Evolutionary conservation across 441 rosid species (phyloP).

Genomic region (Populus hybrid): DNA sequence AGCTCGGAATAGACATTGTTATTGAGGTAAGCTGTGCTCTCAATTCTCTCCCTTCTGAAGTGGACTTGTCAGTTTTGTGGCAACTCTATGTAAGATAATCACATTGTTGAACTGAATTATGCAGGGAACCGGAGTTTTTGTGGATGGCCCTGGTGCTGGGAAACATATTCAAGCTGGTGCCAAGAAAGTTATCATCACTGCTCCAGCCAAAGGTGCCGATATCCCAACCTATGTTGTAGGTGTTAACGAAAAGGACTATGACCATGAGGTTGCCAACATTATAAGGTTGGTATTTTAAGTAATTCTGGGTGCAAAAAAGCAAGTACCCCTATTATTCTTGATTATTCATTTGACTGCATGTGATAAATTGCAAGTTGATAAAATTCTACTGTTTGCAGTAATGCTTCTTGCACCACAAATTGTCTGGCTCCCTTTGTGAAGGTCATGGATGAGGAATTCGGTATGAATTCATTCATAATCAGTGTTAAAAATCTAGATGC

Average conservation of each 20-base stretch:
- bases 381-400: slow-evolving; percentile 40
- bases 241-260: slow-evolving; percentile 82
- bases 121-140: slow-evolving; percentile 95
- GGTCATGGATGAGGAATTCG: slow-evolving; percentile 85
- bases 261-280: slow-evolving; percentile 72
- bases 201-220: slow-evolving; percentile 98
- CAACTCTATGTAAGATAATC: not conserved
- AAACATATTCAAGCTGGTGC: slow-evolving; percentile 98
- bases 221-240: slow-evolving; percentile 95
- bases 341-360: not conserved
- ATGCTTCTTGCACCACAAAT: slow-evolving; percentile 98
- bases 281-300: slow-evolving; percentile 47
- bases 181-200: slow-evolving; percentile 87
- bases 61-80: not conserved
- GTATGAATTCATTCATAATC: slow-evolving; percentile 29
- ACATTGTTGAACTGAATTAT: not conserved
- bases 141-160: slow-evolving; percentile 92
- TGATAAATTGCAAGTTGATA: not conserved
- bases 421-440: slow-evolving; percentile 94
- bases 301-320: not conserved
- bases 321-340: not conserved
- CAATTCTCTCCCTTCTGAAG: not conserved
- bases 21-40: slow-evolving; percentile 55
- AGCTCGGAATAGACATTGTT: slow-evolving; percentile 92
- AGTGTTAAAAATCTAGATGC: not conserved